Evolutionary conservation across 2,329 filamentous ascomycete species (phyloP).

Genomic region (Cercospora brassicicola): DNA sequence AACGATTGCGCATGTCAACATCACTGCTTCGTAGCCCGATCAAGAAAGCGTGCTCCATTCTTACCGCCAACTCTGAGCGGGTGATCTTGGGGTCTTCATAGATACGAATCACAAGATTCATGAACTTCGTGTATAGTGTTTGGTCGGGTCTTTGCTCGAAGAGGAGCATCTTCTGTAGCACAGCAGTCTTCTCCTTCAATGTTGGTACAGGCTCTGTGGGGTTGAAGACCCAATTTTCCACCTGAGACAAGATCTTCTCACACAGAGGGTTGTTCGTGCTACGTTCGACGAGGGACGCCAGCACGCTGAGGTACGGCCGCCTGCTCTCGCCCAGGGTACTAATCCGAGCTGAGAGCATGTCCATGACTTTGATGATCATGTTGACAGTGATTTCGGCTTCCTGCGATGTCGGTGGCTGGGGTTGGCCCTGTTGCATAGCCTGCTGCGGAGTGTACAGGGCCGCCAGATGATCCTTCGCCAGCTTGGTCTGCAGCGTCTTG

Average conservation of each 20-base stretch:
- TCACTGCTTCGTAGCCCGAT: constrained; percentile 91
- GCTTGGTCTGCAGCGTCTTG: constrained; percentile 88
- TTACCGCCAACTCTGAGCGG: constrained; percentile 89
- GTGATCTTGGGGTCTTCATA: constrained; percentile 98
- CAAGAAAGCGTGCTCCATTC: constrained; percentile 96
- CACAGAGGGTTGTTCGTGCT: constrained; percentile 84
- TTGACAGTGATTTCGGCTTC: constrained; percentile 87
- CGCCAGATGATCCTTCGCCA: constrained; percentile 89
- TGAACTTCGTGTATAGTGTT: constrained; percentile 85
- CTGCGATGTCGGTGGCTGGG: constrained; percentile 62
- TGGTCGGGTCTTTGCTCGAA: constrained; percentile 85
- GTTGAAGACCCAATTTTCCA: constrained; percentile 93
- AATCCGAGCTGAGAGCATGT: constrained; percentile 88
- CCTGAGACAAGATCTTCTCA: constrained; percentile 88
- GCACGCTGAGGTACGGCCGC: constrained; percentile 88
- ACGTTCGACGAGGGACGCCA: constrained; percentile 93
- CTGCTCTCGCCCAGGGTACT: constrained; percentile 87
- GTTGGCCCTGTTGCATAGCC: constrained; percentile 46
- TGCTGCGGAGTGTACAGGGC: constrained; percentile 62
- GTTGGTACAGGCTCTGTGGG: constrained; percentile 95
- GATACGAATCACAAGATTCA: constrained; percentile 93
- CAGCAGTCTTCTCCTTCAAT: constrained; percentile 96
- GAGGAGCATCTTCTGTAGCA: constrained; percentile 97
- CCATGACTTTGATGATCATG: constrained; percentile 91
- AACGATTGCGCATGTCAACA: constrained; percentile 93